Percentiles rank a stretch among this genome's conserved stretches.
Evolutionary conservation across 129 eudicot genomes (phyloP).

Genomic region (Centaurea solstitialis): DNA sequence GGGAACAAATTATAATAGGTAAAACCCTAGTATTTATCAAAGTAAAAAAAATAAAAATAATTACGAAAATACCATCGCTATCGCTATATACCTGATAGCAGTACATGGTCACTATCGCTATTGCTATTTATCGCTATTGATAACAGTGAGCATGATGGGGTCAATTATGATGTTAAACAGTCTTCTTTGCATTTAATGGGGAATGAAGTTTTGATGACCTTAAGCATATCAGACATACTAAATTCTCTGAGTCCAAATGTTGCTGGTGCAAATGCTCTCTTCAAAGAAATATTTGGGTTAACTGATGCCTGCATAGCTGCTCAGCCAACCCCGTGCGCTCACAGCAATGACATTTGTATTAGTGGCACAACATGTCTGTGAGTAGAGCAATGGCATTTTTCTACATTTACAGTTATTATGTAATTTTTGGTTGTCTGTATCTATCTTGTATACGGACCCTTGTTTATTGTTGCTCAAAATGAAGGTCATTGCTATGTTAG

Average conservation of each 20-base stretch:
- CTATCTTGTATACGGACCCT: not conserved
- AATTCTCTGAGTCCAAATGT: conserved; percentile 58
- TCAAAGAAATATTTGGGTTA: conserved; percentile 60
- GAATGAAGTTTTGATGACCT: conserved; percentile 11
- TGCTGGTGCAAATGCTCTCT: conserved; percentile 57
- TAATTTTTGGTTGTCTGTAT: not conserved
- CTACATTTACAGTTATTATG: not conserved
- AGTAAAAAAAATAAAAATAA: no score
- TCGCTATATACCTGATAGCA: no score
- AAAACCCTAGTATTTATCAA: no score
- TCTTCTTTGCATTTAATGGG: not conserved
- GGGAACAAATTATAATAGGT: no score
- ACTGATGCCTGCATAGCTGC: conserved; percentile 25
- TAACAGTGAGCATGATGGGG: not conserved
- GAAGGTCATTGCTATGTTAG: not conserved
- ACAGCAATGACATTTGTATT: conserved; percentile 36
- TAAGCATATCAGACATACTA: conserved; percentile 49
- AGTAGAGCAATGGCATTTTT: conserved; percentile 27
- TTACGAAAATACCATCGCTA: no score
- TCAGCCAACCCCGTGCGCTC: conserved; percentile 42
- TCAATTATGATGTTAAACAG: not conserved
- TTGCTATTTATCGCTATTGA: no score
- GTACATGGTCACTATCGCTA: no score
- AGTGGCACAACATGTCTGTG: conserved; percentile 64
- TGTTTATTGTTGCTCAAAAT: not conserved